Evolutionary conservation across 495 filamentous ascomycete genomes (phyloP).

Genomic region (Xylaria nigripes): DNA sequence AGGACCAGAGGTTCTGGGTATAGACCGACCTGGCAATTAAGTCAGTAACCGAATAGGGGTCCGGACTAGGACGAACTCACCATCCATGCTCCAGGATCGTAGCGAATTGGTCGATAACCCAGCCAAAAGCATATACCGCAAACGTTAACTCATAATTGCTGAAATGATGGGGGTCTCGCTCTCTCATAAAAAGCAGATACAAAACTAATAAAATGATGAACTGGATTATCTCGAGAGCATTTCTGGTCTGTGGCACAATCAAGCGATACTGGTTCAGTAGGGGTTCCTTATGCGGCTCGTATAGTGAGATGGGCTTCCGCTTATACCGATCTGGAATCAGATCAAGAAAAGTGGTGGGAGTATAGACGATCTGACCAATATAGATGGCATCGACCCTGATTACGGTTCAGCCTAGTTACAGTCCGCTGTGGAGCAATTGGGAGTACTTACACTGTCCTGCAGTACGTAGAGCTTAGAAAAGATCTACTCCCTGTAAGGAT

Average conservation of each 20-base stretch:
- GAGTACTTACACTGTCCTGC: constrained; percentile 49
- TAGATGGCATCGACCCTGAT: constrained; percentile 57
- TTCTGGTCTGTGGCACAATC: constrained; percentile 60
- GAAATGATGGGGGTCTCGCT: constrained; percentile 42
- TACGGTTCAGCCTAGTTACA: constrained; percentile 2
- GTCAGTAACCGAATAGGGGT: background rate
- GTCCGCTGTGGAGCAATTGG: background rate
- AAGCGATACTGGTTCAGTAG: constrained; percentile 69
- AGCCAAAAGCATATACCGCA: constrained; percentile 57
- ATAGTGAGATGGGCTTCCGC: constrained; percentile 59
- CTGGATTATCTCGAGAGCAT: constrained; percentile 57
- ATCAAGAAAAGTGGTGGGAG: constrained; percentile 59
- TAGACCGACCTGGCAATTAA: constrained; percentile 53
- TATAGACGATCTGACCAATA: constrained; percentile 59
- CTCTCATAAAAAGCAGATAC: constrained; percentile 56
- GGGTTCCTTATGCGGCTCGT: constrained; percentile 55
- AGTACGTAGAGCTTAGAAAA: constrained; percentile 60
- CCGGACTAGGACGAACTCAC: constrained; percentile 22
- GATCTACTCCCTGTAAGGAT: constrained; percentile 60
- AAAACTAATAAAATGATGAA: constrained; percentile 54
- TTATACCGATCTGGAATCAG: constrained; percentile 70
- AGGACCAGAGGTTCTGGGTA: constrained; percentile 72
- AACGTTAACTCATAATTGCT: constrained; percentile 52
- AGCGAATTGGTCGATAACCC: constrained; percentile 64
- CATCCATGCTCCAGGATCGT: constrained; percentile 65